phyloP scores from a whole-genome alignment of 805 yeast genomes.

The Nematodospora valgi region DNA sequence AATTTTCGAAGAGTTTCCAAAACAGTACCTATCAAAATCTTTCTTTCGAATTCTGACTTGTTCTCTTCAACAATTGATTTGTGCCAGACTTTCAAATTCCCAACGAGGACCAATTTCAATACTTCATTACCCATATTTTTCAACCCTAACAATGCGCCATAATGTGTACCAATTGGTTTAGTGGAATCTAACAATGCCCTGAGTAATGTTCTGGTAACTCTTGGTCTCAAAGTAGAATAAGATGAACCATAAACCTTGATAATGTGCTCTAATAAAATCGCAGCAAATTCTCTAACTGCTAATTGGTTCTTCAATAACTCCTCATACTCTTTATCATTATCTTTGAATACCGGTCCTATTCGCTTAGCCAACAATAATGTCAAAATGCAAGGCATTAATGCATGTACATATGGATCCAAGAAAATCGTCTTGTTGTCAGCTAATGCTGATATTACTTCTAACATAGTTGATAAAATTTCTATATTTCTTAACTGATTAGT shows the following conservation, averaged over 20 bases:
- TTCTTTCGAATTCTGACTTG: conserved; percentile 42
- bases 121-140: conserved; percentile 85
- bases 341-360: conserved; percentile 56
- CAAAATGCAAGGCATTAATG: conserved; percentile 92
- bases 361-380: conserved; percentile 86
- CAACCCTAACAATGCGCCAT: conserved; percentile 86
- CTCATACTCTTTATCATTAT: conserved; percentile 27
- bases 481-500: conserved; percentile 80
- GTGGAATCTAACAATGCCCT: conserved; percentile 86
- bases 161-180: conserved; percentile 84
- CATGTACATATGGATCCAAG: conserved; percentile 93
- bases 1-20: conserved; percentile 55
- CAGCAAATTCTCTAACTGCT: conserved; percentile 84
- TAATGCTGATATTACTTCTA: conserved; percentile 83
- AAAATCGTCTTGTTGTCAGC: conserved; percentile 80
- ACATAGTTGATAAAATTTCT: conserved; percentile 71
- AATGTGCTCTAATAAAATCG: conserved; percentile 76
- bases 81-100: conserved; percentile 82
- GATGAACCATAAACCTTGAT: conserved; percentile 76
- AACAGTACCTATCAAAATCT: conserved; percentile 43
- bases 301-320: conserved; percentile 33
- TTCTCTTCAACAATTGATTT: conserved; percentile 48
- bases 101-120: conserved; percentile 75
- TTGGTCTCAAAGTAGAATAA: conserved; percentile 84
- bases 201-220: conserved; percentile 88